These are phyloP conservation scores for Beta vulgaris DNA, from an alignment of 148 eudicot genomes.

Conservation along the genomic window DNA sequence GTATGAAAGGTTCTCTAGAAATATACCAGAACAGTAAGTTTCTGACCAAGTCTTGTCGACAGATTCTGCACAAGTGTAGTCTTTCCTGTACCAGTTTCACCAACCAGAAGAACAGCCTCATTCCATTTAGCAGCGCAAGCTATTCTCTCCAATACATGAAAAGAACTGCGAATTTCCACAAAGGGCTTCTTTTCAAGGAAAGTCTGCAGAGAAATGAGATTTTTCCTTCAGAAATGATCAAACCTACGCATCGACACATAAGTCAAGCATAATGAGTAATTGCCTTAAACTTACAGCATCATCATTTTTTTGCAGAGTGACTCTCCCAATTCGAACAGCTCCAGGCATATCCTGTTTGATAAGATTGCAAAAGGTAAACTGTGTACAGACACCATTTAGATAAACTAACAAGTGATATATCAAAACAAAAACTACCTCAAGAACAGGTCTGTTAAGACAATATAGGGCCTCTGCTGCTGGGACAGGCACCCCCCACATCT, in stretches of 20 bases:
- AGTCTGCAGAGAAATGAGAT: constrained; percentile 29
- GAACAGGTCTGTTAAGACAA: constrained; percentile 61
- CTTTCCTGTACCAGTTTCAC: constrained; percentile 99
- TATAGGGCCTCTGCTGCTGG: constrained; percentile 44
- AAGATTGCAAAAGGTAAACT: background rate
- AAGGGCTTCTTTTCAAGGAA: constrained; percentile 51
- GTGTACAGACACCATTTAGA: background rate
- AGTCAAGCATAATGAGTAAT: background rate
- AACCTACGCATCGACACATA: background rate
- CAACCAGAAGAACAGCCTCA: constrained; percentile 93
- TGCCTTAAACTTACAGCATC: constrained; percentile 39
- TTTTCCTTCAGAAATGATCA: background rate
- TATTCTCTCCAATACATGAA: constrained; percentile 74
- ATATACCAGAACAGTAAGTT: constrained; percentile 92
- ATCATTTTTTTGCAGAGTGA: constrained; percentile 42
- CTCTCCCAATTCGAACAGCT: constrained; percentile 67
- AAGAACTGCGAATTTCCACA: constrained; percentile 73
- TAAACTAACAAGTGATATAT: background rate
- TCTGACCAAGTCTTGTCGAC: constrained; percentile 75
- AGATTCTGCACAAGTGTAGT: constrained; percentile 93
- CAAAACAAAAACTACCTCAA: constrained; percentile 45
- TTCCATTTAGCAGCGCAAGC: constrained; percentile 83
- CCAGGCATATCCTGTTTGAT: constrained; percentile 51
- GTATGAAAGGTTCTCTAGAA: background rate
- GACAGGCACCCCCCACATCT: constrained; percentile 55